Conservation (phyloP, 768 basidiomycete genomes). For the Kwoniella dendrophila region DNA sequence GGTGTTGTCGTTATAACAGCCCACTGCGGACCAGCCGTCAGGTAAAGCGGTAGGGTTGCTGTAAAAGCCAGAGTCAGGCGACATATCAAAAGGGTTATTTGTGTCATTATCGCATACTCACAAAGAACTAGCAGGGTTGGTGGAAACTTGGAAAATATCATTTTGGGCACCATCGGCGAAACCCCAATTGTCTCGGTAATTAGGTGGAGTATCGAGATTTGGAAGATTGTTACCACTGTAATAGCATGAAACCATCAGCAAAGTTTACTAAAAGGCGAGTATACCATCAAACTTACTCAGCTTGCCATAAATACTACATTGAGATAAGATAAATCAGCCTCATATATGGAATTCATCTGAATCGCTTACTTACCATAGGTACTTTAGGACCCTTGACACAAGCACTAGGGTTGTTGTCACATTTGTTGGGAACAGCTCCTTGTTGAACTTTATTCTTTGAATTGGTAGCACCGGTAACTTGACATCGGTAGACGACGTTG, state of each 20-base stretch:
- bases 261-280: not conserved
- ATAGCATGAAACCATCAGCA: not conserved
- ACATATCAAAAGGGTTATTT: too few relatives aligned
- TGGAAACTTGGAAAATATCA: slow-evolving; percentile 63
- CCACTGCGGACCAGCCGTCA: slow-evolving; percentile 18
- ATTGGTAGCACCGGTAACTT: slow-evolving; percentile 35
- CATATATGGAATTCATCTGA: not conserved
- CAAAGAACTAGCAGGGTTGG: slow-evolving; percentile 10
- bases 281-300: slow-evolving; percentile 10
- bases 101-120: not conserved
- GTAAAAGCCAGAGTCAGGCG: too few relatives aligned
- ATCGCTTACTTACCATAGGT: slow-evolving; percentile 59
- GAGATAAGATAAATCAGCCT: not conserved
- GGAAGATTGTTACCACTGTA: slow-evolving; percentile 34
- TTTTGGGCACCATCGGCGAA: slow-evolving; percentile 72
- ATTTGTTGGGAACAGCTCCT: slow-evolving; percentile 27
- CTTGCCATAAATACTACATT: slow-evolving; percentile 14
- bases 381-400: slow-evolving; percentile 39
- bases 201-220: slow-evolving; percentile 32
- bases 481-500: slow-evolving; percentile 40
- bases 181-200: slow-evolving; percentile 70
- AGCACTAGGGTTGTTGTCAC: slow-evolving; percentile 18
- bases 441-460: slow-evolving; percentile 13
- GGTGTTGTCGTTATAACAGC: slow-evolving; percentile 20
- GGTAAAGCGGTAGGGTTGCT: slow-evolving; percentile 18